A percentile compares a stretch with the other conserved stretches of the same genome.
Conservation (phyloP, 2,329 filamentous ascomycete genomes). For the Talaromyces islandicus region DNA sequence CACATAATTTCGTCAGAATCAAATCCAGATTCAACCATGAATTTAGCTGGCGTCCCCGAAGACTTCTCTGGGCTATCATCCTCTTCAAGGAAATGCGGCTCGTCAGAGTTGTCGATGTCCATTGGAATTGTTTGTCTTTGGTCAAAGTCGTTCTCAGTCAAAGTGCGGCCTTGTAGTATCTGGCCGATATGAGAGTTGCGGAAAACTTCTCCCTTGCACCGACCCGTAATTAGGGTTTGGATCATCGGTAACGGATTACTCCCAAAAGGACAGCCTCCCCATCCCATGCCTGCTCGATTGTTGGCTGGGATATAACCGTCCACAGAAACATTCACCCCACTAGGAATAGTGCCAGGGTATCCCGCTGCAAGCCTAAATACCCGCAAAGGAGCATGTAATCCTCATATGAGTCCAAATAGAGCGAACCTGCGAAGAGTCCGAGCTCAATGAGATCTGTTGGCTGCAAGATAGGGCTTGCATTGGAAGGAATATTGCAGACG, state of each 20-base stretch:
- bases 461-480: conserved; percentile 14
- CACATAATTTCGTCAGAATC: too few species aligned
- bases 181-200: too few species aligned
- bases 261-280: too few species aligned
- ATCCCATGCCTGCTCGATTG: too few species aligned
- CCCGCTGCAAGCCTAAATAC: background rate
- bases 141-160: background rate
- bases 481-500: conserved; percentile 24
- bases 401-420: background rate
- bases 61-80: background rate
- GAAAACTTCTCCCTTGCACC: too few species aligned
- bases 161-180: background rate
- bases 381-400: background rate
- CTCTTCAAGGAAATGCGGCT: background rate
- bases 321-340: background rate
- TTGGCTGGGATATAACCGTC: background rate
- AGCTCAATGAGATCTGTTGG: background rate
- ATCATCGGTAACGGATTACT: too few species aligned
- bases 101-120: background rate
- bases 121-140: background rate
- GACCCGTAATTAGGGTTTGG: too few species aligned
- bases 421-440: background rate
- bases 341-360: background rate
- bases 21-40: background rate
- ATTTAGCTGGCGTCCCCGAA: background rate